Evolutionary conservation across 2,329 filamentous ascomycete species (phyloP), one percentile per base, ranked within the genome.

Genomic region (Lasiodiplodia sp.): DNA sequence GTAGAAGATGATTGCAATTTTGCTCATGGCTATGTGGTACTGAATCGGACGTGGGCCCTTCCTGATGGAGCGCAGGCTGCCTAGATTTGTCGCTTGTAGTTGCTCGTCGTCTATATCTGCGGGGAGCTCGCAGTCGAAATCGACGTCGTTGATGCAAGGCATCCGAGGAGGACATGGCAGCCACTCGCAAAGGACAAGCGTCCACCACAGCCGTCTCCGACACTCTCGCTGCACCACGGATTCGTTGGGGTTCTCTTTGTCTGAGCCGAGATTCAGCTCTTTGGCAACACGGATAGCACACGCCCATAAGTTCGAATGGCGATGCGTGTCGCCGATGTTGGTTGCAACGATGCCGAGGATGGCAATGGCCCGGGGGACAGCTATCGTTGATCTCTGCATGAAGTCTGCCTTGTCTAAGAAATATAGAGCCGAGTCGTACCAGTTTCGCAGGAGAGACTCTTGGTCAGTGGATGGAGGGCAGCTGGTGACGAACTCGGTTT

Each of bases 131-230:
- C 70, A 71, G 38, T 57, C 65, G 25, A 71, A 71, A 47, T 71
- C 70, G 16, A 62, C 56, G 31, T 71, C 65, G 57, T 58, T 67
- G 67, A 71, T 69, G 51, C 69, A 71, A n/a, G 70, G 65, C 7
- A 57, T 53, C n/a, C 70, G 53, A 8, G 38, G 25, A 12, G 70
- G 70, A n/a, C 70, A 63, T 8, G 37, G 37, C 3, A 71, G 67
- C 70, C 70, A 71, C 47, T 71, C 70, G 49, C 69, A 70, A 31
- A 71, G 69, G 6, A 71, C 65, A 18, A 71, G 55, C 3, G 70
- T 70, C 70, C 70, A 71, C 70, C 70, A 71, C 16, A 71, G 69
- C 21, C 70, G 44, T 44, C 70, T 64, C 21, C 70, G 70, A 18
- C 65, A 56, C 34, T 70, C 70, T 23, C 67, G 67, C 38, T 71